These are phyloP conservation scores for Elongisporangium anandrum DNA, from an alignment of 352 stramenopile species.

Conservation along the genomic window DNA sequence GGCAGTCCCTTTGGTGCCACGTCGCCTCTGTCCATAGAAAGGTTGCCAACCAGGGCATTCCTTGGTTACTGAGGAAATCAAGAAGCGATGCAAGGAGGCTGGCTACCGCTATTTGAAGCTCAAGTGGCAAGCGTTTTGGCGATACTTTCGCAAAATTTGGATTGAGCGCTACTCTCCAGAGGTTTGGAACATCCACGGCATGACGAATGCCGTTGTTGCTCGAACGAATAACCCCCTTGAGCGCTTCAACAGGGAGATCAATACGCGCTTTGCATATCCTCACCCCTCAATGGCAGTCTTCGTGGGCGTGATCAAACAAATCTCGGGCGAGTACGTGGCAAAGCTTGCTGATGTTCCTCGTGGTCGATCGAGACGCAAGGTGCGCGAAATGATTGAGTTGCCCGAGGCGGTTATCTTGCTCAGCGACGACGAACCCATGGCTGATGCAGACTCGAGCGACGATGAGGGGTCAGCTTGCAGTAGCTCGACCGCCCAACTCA, in stretches of 20 bases:
- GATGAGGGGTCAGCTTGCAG: not conserved
- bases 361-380: not conserved
- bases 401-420: not conserved
- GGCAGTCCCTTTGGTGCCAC: conserved; percentile 84
- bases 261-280: conserved; percentile 8
- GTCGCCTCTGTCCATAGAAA: conserved; percentile 43
- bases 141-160: conserved; percentile 13
- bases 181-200: conserved; percentile 16
- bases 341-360: not conserved
- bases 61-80: conserved; percentile 14
- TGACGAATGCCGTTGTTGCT: conserved; percentile 8
- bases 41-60: conserved; percentile 8
- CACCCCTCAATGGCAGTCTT: conserved; percentile 9
- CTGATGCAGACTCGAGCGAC: not conserved
- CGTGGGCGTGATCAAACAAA: conserved; percentile 11
- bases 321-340: conserved; percentile 1
- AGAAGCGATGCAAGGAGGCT: conserved; percentile 6
- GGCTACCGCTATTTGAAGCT: conserved; percentile 8
- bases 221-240: conserved; percentile 17
- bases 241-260: conserved; percentile 10
- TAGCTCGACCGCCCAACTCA: not conserved
- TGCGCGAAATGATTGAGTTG: not conserved
- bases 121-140: conserved; percentile 15
- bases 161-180: conserved; percentile 7
- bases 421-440: not conserved